Evolutionary conservation across 1,284 basidiomycete genomes (phyloP).

Genomic region (Trametes polyzona): DNA sequence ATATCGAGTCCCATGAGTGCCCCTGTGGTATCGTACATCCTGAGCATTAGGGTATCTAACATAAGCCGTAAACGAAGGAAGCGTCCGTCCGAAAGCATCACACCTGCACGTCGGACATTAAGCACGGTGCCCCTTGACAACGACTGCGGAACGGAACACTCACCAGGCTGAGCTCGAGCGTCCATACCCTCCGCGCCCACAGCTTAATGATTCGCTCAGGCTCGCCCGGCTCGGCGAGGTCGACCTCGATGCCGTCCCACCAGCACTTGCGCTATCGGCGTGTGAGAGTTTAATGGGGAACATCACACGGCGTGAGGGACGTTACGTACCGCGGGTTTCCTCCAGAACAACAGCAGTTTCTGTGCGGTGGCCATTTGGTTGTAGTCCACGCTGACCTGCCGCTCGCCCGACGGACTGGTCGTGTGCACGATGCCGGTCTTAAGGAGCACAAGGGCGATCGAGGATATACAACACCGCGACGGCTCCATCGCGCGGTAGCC

Average conservation of each 20-base stretch:
- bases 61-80: conserved; percentile 9
- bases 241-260: conserved; percentile 98
- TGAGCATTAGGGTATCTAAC: conserved; percentile 26
- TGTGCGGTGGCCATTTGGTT: conserved; percentile 96
- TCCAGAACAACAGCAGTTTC: conserved; percentile 97
- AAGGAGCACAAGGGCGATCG: conserved; percentile 95
- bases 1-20: background rate
- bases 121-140: background rate
- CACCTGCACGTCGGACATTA: conserved; percentile 9
- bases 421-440: conserved; percentile 94
- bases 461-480: conserved; percentile 94
- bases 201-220: conserved; percentile 73
- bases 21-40: conserved; percentile 24
- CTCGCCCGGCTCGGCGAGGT: conserved; percentile 65
- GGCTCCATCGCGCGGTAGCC: conserved; percentile 97
- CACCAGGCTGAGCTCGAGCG: conserved; percentile 93
- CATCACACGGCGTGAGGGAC: conserved; percentile 6
- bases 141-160: conserved; percentile 37
- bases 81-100: conserved; percentile 8
- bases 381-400: conserved; percentile 81
- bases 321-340: conserved; percentile 90
- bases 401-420: conserved; percentile 56
- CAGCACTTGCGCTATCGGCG: conserved; percentile 89
- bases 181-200: conserved; percentile 99
- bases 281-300: background rate